Evolutionary conservation across 2,329 filamentous ascomycete species (phyloP).

Genomic region (Aspergillus sclerotialis): DNA sequence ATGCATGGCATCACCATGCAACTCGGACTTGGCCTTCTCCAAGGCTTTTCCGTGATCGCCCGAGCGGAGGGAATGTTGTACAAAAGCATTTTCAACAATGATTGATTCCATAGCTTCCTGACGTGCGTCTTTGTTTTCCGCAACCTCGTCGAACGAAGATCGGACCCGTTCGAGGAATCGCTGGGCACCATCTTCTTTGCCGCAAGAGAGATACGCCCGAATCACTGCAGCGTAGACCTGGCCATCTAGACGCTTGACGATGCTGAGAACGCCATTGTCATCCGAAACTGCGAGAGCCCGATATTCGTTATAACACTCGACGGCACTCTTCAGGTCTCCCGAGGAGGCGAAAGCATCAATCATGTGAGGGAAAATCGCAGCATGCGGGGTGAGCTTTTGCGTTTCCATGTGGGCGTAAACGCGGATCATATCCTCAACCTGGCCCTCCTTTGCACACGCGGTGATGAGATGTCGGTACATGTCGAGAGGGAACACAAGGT

Average conservation of each 20-base stretch:
- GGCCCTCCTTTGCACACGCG: slow-evolving; percentile 76
- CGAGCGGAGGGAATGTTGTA: slow-evolving; percentile 67
- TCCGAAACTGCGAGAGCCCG: slow-evolving; percentile 78
- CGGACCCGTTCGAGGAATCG: slow-evolving; percentile 81
- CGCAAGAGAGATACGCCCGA: slow-evolving; percentile 76
- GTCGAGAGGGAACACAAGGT: slow-evolving; percentile 65
- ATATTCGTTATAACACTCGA: slow-evolving; percentile 95
- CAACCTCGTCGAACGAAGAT: slow-evolving; percentile 43
- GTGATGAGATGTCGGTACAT: slow-evolving; percentile 81
- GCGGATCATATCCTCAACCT: slow-evolving; percentile 79
- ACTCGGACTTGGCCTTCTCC: slow-evolving; percentile 56
- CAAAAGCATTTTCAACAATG: slow-evolving; percentile 66
- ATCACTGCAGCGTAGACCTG: slow-evolving; percentile 88
- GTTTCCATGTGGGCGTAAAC: slow-evolving; percentile 89
- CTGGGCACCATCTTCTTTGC: slow-evolving; percentile 71
- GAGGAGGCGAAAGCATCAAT: slow-evolving; percentile 83
- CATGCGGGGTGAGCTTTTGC: slow-evolving; percentile 64
- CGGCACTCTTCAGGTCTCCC: slow-evolving; percentile 77
- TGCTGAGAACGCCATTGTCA: slow-evolving; percentile 63
- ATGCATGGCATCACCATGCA: slow-evolving; percentile 54
- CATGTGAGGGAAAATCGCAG: slow-evolving; percentile 83
- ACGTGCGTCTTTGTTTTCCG: slow-evolving; percentile 48
- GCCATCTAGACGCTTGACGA: slow-evolving; percentile 68
- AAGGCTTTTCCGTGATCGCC: slow-evolving; percentile 68
- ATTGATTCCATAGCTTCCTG: slow-evolving; percentile 61